Base-by-base conservation (phyloP, 768 basidiomycete species). In the Ramaria sp. region DNA sequence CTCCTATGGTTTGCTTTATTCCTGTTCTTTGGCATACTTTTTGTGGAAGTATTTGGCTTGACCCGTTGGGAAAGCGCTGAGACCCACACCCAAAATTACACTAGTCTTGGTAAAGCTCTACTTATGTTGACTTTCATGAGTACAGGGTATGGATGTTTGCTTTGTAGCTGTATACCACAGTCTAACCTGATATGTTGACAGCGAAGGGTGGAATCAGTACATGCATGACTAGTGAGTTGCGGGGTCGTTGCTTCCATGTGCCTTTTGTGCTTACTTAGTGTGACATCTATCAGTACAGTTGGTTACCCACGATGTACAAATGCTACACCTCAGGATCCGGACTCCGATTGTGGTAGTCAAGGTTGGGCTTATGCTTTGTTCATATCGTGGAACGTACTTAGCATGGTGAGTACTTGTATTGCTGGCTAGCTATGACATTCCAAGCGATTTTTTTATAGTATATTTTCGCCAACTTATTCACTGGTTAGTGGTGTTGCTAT, bases 391-490 rank as follows among this genome's bases (percentile, higher is more conserved):
- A 97, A 96, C 62, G 69, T 98, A 28, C 70, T 97, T 28, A 91
- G 88, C 78, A 94, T 95, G 92, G 89, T 91, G 61, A 60, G 74
- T 64, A 9, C 22, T 15, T 12, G 13, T 57, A 25, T 24, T 48
- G 34, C 9, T 36, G 34, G 30, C 20, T n/a, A n/a, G n/a, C n/a
- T n/a, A n/a, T n/a, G n/a, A n/a, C n/a, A n/a, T n/a, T n/a, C n/a
- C n/a, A n/a, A n/a, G n/a, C n/a, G n/a, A n/a, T n/a, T n/a, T n/a
- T n/a, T n/a, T n/a, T n/a, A n/a, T n/a, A 94, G 93, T 96, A 93
- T 67, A 93, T 97, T 62, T 93, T 97, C 66, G 79, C 88, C 59
- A 96, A 95, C 69, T 82, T 96, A 83, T 94, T 94, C 66, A 93
- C 90, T 68, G 90, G 88, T 85, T 43, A 15, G 3, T 24, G 20